Base-by-base conservation (phyloP, 2,329 filamentous ascomycete species). In the Macrophomina tecta region DNA sequence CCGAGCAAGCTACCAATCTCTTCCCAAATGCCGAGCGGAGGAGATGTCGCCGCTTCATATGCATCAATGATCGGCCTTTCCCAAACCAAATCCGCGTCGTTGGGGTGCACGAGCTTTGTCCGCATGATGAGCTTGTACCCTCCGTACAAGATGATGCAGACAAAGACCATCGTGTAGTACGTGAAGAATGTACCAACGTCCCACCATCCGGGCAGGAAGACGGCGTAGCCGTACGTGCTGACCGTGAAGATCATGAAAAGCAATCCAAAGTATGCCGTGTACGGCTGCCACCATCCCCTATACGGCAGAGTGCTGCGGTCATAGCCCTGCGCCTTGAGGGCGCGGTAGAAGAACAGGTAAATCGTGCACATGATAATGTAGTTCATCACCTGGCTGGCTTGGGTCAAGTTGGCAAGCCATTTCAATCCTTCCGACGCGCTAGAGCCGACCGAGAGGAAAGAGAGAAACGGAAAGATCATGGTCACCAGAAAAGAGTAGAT, bases 111-210 rank as follows among this genome's bases (percentile, higher is more conserved):
- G 62, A 85, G 79, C 68, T 82, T 82, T 1, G 89, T 91, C 66
- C 80, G 81, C 79, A 88, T 87, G 74, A 87, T 23, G 1, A 91
- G 7, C 78, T 91, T 92, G 87, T 88, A 92, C 71, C 81, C 81
- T 23, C 84, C 63, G 73, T 85, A 90, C 34, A 87, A 77, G 42
- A 86, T 73, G 18, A 76, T 77, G 23, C 56, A 69, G 52, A 60
- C 55, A 45, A 51, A 67, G 38, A 68, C 80, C 70, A 87, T 78
- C 40, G 86, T 83, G 70, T 87, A 87, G 68, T 83, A 84, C 61
- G 85, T 81, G 36, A 87, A 82, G 70, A 87, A 87, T 8, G 77
- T 79, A 1, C 81, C 81, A 0, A 81, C 78, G 38, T 80, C 80
- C 69, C 85, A 87, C 55, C 67, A 69, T 14, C 76, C 76, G 0